Evolutionary conservation across 768 basidiomycete genomes (phyloP), one percentile per base, ranked within the genome.

Genomic region (Pholiota molesta): DNA sequence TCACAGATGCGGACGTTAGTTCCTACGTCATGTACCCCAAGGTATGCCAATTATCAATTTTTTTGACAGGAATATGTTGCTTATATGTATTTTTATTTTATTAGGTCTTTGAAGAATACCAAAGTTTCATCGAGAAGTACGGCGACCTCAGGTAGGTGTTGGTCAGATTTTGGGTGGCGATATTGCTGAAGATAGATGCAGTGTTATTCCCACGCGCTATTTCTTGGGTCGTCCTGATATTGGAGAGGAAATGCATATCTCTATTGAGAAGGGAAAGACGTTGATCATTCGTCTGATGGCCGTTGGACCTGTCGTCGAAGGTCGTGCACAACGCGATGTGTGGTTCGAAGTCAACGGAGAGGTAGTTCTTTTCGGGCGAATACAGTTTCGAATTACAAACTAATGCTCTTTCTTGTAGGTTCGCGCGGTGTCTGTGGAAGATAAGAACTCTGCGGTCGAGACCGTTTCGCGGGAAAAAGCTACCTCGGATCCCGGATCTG

Each of bases 321-420:
- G 91, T 39, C 91, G 87, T 68, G 94, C 96, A 23, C 92, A 94
- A 70, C 89, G 97, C 69, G 96, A 99, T 74, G 94, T 97, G 62
- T 97, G 97, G 92, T 97, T 98, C 73, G 97, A 99, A 81, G 92
- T 97, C 62, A 97, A 97, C 69, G 95, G 95, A 77, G 94, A 97
- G 83, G 92, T 92, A 71, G 71, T 78, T 61, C 56, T 54, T 55
- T 55, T 57, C 57, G 53, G 29, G 31, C 35, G 60, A 45, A 47
- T 42, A 62, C 28, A 35, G 53, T 54, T 28, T 42, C 49, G 52
- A 42, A 37, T 60, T 16, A 65, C 45, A 61, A 33, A 67, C 29
- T 61, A 55, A 66, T 68, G 65, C 39, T 63, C 60, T 53, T 68
- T 57, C 17, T 58, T 71, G 69, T 65, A 96, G 92, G 86, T 95